Percentiles rank a stretch among this genome's conserved stretches.
Conservation (phyloP, 2,329 filamentous ascomycete species). For the Grosmannia penicillata region DNA sequence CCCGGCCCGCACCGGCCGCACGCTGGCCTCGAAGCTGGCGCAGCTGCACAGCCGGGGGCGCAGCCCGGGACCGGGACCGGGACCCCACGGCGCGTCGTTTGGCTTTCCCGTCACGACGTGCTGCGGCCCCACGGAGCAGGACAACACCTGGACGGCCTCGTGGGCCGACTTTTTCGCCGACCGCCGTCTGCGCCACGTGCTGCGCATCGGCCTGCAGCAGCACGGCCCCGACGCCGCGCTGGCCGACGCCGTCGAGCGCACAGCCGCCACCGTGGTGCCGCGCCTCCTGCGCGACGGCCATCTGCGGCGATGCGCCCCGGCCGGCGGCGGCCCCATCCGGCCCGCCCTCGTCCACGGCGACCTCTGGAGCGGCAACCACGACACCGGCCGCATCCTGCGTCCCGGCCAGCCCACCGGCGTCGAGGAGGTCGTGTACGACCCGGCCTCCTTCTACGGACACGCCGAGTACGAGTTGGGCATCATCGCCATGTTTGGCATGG, state of each 20-base stretch:
- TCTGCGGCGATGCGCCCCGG: constrained; percentile 22
- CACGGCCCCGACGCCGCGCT: constrained; percentile 54
- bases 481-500: constrained; percentile 94
- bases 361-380: constrained; percentile 82
- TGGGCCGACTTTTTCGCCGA: constrained; percentile 85
- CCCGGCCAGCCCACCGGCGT: neutral
- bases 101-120: constrained; percentile 78
- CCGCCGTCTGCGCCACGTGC: constrained; percentile 53
- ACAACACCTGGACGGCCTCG: constrained; percentile 55
- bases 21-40: constrained; percentile 63
- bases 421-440: constrained; percentile 72
- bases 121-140: constrained; percentile 72
- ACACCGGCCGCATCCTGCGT: constrained; percentile 42
- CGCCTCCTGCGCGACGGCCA: constrained; percentile 55
- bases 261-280: constrained; percentile 53
- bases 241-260: constrained; percentile 45
- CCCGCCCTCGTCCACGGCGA: constrained; percentile 84
- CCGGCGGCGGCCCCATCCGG: constrained; percentile 32
- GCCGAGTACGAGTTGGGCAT: constrained; percentile 85
- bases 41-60: constrained; percentile 68
- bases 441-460: constrained; percentile 70
- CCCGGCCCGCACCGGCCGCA: constrained; percentile 32
- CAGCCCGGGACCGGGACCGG: constrained; percentile 47
- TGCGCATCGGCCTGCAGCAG: constrained; percentile 38
- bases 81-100: constrained; percentile 50